Base-by-base conservation (phyloP, 2,329 filamentous ascomycete genomes). In the Fonsecaea pedrosoi region DNA sequence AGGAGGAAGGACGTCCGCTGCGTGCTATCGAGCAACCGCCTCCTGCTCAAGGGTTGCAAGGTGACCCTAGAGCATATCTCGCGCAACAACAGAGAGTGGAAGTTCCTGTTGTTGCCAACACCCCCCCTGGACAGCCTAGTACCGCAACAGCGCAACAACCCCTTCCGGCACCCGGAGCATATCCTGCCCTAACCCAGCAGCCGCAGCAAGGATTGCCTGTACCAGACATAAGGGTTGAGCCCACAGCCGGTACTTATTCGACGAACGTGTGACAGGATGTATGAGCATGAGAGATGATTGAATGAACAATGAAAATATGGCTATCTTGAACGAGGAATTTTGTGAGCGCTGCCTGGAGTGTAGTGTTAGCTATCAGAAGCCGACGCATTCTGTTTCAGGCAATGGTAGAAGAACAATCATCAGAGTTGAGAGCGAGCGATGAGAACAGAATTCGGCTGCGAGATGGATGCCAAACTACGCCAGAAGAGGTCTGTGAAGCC, bases 21-120 rank as follows among this genome's bases (percentile, higher is more conserved):
- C 54, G 75, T 18, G 73, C 75, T 25, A 76, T 79, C 37, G 78
- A 80, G 68, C 73, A 75, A 13, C 70, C 73, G 38, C 64, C 55
- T 30, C 35, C 50, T 62, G 40, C 37, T 32, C 56, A 61, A 50
- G 55, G 38, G 12, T 32, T 65, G 4, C 67, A 69, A 32, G 67
- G 67, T 56, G 68, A 70, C 54, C 66, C 68, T 18, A 54, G 68
- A 56, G 63, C 54, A 12, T 66, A 66, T 35, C 62, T 71, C 30
- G 56, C 67, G 35, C 67, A 66, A 32, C 67, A 67, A 50, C 68
- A 69, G 42, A 40, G 50, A 57, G 48, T 45, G 6, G 63, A 54
- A 35, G 56, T 42, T 30, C 48, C 62, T 13, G 45, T 60, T 5
- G 48, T 57, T 2, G 34, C 63, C 32, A 40, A 34, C 6, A 53